A percentile compares a stretch with the other conserved stretches of the same genome.
Conservation (phyloP, 2,329 filamentous ascomycete species). For the Sphaerostilbella broomeana region DNA sequence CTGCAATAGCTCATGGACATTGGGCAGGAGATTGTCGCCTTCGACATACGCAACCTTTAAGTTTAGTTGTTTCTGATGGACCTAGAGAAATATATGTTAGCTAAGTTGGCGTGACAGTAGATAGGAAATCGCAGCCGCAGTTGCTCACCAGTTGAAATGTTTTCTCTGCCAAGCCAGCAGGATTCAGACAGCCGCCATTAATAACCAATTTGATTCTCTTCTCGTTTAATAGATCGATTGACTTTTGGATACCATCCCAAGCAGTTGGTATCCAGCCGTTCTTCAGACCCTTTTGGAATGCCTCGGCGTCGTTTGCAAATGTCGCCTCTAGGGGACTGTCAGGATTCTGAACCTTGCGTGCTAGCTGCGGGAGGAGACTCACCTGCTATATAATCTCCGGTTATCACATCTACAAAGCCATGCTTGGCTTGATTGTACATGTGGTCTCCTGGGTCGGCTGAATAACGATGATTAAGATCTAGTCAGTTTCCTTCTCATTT, state of each 20-base stretch:
- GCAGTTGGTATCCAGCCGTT: constrained; percentile 20
- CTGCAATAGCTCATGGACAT: constrained; percentile 9
- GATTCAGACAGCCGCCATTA: constrained; percentile 53
- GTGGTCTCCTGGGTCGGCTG: too few species aligned
- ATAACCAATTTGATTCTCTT: constrained; percentile 48
- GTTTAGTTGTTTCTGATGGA: constrained; percentile 21
- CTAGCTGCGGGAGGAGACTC: too few species aligned
- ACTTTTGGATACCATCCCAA: constrained; percentile 20
- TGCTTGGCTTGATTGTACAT: too few species aligned
- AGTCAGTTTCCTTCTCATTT: too few species aligned
- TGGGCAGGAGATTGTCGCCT: constrained; percentile 30
- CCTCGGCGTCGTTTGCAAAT: background rate
- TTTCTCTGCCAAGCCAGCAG: constrained; percentile 41
- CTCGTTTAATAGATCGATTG: constrained; percentile 29
- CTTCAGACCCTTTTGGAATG: background rate
- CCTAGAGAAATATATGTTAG: background rate
- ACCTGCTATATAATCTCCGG: too few species aligned
- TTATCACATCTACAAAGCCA: too few species aligned
- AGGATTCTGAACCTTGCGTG: too few species aligned
- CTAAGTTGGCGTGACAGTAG: too few species aligned
- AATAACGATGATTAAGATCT: too few species aligned
- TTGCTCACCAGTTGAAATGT: constrained; percentile 17
- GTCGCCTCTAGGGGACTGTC: background rate
- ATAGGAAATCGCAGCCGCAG: too few species aligned
- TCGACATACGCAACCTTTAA: constrained; percentile 33